A percentile compares a stretch with the other conserved stretches of the same genome.
phyloP scores from a whole-genome alignment of 2,329 filamentous ascomycete species.

The Apiospora phragmitis region DNA sequence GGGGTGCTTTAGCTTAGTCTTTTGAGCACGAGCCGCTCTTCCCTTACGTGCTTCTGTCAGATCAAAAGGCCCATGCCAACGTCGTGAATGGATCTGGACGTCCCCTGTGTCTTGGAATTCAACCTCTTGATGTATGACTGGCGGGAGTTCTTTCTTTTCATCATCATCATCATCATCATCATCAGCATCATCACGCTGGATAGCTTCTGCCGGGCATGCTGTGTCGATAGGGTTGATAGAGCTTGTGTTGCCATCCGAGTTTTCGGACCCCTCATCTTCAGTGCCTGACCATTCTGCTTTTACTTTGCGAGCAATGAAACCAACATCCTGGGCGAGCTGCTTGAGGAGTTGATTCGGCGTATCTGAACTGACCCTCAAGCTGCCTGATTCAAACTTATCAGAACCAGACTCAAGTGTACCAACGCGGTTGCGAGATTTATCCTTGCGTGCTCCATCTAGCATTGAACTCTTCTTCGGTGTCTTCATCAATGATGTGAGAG shows the following conservation, averaged over 20 bases:
- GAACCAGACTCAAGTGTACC: not conserved
- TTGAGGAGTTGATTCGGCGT: not conserved
- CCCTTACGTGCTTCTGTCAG: not conserved
- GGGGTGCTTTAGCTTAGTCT: too few relatives aligned
- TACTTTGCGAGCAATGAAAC: not conserved
- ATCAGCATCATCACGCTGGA: too few relatives aligned
- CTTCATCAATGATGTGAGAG: not conserved
- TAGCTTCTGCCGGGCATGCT: not conserved
- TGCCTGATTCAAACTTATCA: not conserved
- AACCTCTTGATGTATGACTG: not conserved
- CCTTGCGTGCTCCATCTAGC: not conserved
- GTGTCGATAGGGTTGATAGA: not conserved
- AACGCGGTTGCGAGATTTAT: too few relatives aligned
- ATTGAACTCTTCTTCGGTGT: not conserved
- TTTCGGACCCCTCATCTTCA: not conserved
- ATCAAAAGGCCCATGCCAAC: not conserved
- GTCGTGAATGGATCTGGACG: not conserved
- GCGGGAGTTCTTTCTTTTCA: not conserved
- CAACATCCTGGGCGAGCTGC: not conserved
- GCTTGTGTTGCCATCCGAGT: not conserved
- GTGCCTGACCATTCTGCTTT: not conserved
- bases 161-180: too few relatives aligned
- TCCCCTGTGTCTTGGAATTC: fast-evolving
- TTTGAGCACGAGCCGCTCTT: not conserved
- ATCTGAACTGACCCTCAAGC: not conserved